Conservation (phyloP, 1,284 basidiomycete genomes). For the Puccinia triticina region DNA sequence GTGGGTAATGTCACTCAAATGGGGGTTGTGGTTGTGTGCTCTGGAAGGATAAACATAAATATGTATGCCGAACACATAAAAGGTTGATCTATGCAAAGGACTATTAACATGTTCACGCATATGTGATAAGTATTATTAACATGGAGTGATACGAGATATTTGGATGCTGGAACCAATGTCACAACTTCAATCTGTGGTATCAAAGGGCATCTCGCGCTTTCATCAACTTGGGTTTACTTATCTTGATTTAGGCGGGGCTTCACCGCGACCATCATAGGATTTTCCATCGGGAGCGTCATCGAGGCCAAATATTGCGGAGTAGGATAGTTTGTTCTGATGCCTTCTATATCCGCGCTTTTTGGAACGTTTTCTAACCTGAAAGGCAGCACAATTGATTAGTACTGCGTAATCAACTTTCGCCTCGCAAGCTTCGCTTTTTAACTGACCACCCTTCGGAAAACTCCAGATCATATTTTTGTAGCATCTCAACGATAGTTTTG, state of each 20-base stretch:
- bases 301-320: slow-evolving; percentile 1
- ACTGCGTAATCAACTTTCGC: too few relatives aligned
- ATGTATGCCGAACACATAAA: too few relatives aligned
- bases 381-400: not conserved
- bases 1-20: too few relatives aligned
- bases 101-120: too few relatives aligned
- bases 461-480: slow-evolving; percentile 38
- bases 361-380: slow-evolving; percentile 29
- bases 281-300: slow-evolving; percentile 6
- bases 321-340: not conserved
- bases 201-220: not conserved
- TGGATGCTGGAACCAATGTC: not conserved
- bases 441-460: slow-evolving; percentile 45
- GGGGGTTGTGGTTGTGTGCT: too few relatives aligned
- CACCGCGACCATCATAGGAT: slow-evolving; percentile 3
- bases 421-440: not conserved
- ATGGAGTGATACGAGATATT: too few relatives aligned
- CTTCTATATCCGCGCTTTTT: not conserved
- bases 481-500: slow-evolving; percentile 25
- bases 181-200: not conserved
- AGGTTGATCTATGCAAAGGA: too few relatives aligned
- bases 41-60: too few relatives aligned
- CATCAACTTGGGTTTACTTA: not conserved
- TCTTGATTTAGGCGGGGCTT: slow-evolving; percentile 22
- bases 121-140: too few relatives aligned